Conservation (phyloP, 768 basidiomycete species). For the Tricholoma hemisulphureum region DNA sequence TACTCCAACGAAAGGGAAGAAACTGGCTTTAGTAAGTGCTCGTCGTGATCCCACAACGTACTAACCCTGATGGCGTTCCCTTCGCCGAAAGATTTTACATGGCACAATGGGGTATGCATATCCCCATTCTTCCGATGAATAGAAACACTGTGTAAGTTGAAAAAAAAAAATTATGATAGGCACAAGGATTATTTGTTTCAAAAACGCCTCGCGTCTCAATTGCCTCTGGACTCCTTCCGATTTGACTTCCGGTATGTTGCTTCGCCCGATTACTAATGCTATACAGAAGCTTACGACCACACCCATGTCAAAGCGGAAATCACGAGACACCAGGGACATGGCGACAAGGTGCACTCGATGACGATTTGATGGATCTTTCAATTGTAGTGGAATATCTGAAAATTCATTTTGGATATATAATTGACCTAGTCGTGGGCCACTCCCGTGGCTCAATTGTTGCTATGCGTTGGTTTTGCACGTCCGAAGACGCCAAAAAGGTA, state of each 20-base stretch:
- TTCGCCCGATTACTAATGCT: slow-evolving; percentile 1
- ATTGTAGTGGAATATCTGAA: slow-evolving; percentile 64
- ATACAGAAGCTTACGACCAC: not conserved
- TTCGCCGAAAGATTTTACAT: slow-evolving; percentile 61
- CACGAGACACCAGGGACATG: slow-evolving; percentile 73
- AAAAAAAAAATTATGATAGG: slow-evolving; percentile 41
- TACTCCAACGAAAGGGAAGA: slow-evolving; percentile 53
- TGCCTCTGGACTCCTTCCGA: slow-evolving; percentile 79
- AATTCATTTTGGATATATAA: slow-evolving; percentile 56
- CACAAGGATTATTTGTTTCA: slow-evolving; percentile 87
- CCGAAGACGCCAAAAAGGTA: slow-evolving; percentile 54
- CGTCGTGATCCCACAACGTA: slow-evolving; percentile 7
- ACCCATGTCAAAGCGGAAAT: slow-evolving; percentile 66
- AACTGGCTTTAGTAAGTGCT: slow-evolving; percentile 60
- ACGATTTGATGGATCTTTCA: slow-evolving; percentile 66
- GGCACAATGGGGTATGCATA: slow-evolving; percentile 70
- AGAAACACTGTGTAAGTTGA: slow-evolving; percentile 14
- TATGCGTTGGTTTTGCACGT: slow-evolving; percentile 66
- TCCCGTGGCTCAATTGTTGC: slow-evolving; percentile 73
- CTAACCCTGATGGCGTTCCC: slow-evolving; percentile 12
- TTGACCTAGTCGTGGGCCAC: slow-evolving; percentile 74
- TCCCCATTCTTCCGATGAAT: slow-evolving; percentile 23
- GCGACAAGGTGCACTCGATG: slow-evolving; percentile 55
- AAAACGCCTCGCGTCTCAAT: slow-evolving; percentile 59
- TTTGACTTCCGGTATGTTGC: slow-evolving; percentile 78